Base-by-base conservation (phyloP, 1,284 basidiomycete species). In the Moesziomyces sp. region DNA sequence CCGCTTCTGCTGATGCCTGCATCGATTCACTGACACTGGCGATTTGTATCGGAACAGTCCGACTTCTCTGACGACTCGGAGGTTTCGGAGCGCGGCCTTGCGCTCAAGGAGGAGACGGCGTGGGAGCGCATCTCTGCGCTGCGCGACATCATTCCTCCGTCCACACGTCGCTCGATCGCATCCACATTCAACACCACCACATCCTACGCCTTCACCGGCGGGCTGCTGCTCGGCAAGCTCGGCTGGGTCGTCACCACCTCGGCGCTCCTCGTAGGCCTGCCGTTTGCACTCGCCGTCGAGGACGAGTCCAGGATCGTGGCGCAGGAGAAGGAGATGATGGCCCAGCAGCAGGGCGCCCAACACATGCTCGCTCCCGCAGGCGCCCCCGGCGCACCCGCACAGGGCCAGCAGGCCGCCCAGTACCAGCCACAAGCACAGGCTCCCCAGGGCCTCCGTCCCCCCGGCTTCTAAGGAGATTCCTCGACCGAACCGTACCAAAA, bases 221-320 rank as follows among this genome's bases (percentile, higher is more conserved):
- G 89, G 47, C 93, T 90, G 85, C 80, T 92, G 49, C 88, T 90
- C 26, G 96, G 97, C 19, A 94, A 92, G 83, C 86, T 95, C 80
- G 92, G 94, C 54, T 99, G 96, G 96, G 89, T 97, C 73, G 88
- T 96, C 82, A 96, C 93, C 61, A 99, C 96, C 18, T 93, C 91
- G 49, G 94, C 94, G 0, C 87, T 99, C 51, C 89, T 99, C 63
- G 91, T 99, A 52, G 97, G 93, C 8, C 88, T 99, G 51, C 96
- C 96, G 28, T 88, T 97, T 74, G 94, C 94, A 2, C 88, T 99
- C 75, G 92, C 91, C 59, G 88, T 98, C 73, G 96, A 99, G 86
- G 96, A 97, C 85, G 96, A 99, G 87, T 91, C 92, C 52, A 93
- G 94, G 86, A 89, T 97, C 65, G 91, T 94, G 6, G 91, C 91